Base-by-base conservation (phyloP, 2,329 filamentous ascomycete genomes). In the Drechslerella dactyloides region DNA sequence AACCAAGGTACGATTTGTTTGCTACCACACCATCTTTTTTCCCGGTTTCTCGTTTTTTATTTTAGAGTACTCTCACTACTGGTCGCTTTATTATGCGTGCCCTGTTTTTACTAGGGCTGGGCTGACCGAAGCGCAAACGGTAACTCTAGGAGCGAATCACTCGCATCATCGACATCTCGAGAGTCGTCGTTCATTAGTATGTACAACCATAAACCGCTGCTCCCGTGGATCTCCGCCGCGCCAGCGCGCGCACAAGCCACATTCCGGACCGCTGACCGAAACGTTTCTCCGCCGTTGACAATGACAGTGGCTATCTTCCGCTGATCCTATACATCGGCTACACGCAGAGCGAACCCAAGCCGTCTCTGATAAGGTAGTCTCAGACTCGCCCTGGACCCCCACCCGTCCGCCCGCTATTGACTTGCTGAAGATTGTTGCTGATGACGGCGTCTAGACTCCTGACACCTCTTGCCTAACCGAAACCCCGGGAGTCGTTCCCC, bases 301-400 rank as follows among this genome's bases (percentile, higher is more conserved):
- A 42, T 42, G 37, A 51, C 37, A 70, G 66, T 59, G 66, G 66
- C 11, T 70, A 70, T 37, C 66, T 70, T 30, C 66, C 66, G 42
- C 50, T 70, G n/a, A 70, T 70, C 30, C 66, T 70, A 19, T 70
- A 70, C 63, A 70, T 70, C 54, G 66, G 66, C 55, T 70, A 70
- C 59, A 63, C 66, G 46, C 66, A 70, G 7, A 70, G 66, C 30
- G 66, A 70, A 21, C 66, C 66, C 37, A 70, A 70, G 57, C 66
- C 66, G 7, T 58, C 66, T 35, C 55, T 70, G 24, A 70, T 70
- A 30, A 70, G 66, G 66, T 70, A 60, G 37, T 35, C 11, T 42
- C 40, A 44, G 48, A 53, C 23, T 54, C 48, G 55, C 13, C 37
- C 15, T 42, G 4, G 3, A 6, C 48, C 24, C 17, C 13, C 15